phyloP scores from a whole-genome alignment of 176 grass and related monocot genomes.

The Ensete glaucum region DNA sequence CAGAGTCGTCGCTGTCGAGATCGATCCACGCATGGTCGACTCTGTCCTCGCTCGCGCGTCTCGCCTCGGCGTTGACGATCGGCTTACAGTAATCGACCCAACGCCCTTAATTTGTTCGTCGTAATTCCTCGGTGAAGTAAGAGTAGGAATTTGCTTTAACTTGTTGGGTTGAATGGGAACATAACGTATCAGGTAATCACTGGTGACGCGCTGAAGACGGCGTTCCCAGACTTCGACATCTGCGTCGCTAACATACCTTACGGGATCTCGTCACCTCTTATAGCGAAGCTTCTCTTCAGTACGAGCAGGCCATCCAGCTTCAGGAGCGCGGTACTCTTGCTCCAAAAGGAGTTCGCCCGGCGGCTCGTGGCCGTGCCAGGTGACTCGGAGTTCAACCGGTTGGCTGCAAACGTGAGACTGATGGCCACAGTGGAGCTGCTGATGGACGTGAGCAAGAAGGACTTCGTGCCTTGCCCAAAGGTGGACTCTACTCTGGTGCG shows the following conservation, averaged over 20 bases:
- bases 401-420: conserved; percentile 59
- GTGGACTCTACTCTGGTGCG: conserved; percentile 83
- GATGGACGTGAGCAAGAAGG: conserved; percentile 73
- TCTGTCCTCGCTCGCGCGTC: conserved; percentile 42
- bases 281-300: conserved; percentile 68
- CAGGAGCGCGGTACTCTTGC: conserved; percentile 53
- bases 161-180: not conserved
- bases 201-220: conserved; percentile 49
- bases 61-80: conserved; percentile 28
- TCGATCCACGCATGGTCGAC: conserved; percentile 70
- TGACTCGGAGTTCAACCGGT: conserved; percentile 75
- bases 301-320: conserved; percentile 31
- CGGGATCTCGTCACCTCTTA: conserved; percentile 69
- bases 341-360: conserved; percentile 81
- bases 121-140: conserved; percentile 23
- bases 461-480: conserved; percentile 64
- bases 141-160: not conserved
- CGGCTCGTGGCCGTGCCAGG: conserved; percentile 47
- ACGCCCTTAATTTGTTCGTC: conserved; percentile 32
- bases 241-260: conserved; percentile 92
- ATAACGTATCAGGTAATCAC: conserved; percentile 38
- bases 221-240: conserved; percentile 58
- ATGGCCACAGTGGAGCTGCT: conserved; percentile 40
- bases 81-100: conserved; percentile 35
- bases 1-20: conserved; percentile 51